Base-by-base conservation (phyloP, 2,329 filamentous ascomycete species). In the Pseudocercospora crystallina region DNA sequence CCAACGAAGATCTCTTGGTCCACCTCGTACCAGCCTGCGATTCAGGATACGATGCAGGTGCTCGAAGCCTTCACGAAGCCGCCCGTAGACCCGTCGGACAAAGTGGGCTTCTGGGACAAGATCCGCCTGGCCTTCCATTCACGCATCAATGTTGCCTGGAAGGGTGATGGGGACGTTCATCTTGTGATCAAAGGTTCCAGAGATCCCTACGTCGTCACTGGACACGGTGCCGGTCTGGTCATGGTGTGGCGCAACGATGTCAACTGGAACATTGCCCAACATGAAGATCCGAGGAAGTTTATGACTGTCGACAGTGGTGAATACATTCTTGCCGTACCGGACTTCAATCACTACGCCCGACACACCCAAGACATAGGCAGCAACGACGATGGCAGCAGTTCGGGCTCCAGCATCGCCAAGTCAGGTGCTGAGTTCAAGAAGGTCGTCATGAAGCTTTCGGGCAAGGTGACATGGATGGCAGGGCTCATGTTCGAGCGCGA, bases 41-140 rank as follows among this genome's bases (percentile, higher is more conserved):
- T 99, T 42, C 94, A 99, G 69, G 95, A 99, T 66, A 96, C 97
- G 87, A 99, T 99, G 94, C 96, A 97, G 81, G 91, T 91, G 20
- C 88, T 99, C 54, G 94, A 99, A 71, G 92, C 89, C 2, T 97
- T 99, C 68, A 96, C 92, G 1, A 99, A 99, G 67, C 90, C 92
- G 7, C 91, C 92, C 57, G 79, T 96, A 26, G 95, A 99, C 68
- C 87, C 89, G 1, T 97, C 94, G 0, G 95, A 99, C 58, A 81
- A 87, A 49, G 90, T 95, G 40, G 94, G 94, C 2, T 99, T 99
- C 74, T 99, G 94, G 94, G 94, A 99, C 73, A 99, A 99, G 77
- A 91, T 99, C 44, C 81, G 94, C 47, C 79, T 99, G 33, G 91
- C 86, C 62, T 95, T 96, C 69, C 94, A 99, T 70, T 97, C 95